phyloP scores from a whole-genome alignment of 2,329 filamentous ascomycete genomes.

The Ascochyta rabiei region DNA sequence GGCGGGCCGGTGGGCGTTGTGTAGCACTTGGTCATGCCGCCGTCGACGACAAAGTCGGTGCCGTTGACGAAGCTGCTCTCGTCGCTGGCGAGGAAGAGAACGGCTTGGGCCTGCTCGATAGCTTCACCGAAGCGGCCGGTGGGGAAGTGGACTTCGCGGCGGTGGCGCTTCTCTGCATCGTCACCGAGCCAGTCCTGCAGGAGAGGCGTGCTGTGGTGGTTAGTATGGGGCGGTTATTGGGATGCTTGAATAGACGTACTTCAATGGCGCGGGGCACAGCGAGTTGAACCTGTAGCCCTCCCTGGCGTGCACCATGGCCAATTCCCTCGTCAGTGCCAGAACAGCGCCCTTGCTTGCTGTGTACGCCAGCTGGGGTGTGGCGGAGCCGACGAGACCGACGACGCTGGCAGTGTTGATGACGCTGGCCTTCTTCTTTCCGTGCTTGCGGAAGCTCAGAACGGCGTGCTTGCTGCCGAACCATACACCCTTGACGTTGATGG shows the following conservation, averaged over 20 bases:
- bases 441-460: constrained; percentile 76
- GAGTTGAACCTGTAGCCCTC: constrained; percentile 91
- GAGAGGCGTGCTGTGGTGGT: constrained; percentile 69
- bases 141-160: constrained; percentile 90
- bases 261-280: constrained; percentile 87
- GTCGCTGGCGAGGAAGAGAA: constrained; percentile 84
- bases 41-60: constrained; percentile 92
- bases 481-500: constrained; percentile 97
- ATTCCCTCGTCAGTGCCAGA: constrained; percentile 83
- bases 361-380: constrained; percentile 89
- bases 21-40: constrained; percentile 92
- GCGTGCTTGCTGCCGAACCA: constrained; percentile 96
- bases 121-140: constrained; percentile 88
- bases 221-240: too few species aligned
- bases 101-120: constrained; percentile 90
- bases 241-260: too few species aligned
- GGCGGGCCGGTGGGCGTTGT: constrained; percentile 66
- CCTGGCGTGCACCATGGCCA: constrained; percentile 89
- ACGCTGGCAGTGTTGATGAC: constrained; percentile 94
- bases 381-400: constrained; percentile 84
- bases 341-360: constrained; percentile 94
- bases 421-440: constrained; percentile 78
- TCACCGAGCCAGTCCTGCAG: constrained; percentile 94
- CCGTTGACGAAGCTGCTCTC: constrained; percentile 91
- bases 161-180: constrained; percentile 77